Conservation (phyloP, 2,329 filamentous ascomycete species). For the Aplosporella prunicola region DNA sequence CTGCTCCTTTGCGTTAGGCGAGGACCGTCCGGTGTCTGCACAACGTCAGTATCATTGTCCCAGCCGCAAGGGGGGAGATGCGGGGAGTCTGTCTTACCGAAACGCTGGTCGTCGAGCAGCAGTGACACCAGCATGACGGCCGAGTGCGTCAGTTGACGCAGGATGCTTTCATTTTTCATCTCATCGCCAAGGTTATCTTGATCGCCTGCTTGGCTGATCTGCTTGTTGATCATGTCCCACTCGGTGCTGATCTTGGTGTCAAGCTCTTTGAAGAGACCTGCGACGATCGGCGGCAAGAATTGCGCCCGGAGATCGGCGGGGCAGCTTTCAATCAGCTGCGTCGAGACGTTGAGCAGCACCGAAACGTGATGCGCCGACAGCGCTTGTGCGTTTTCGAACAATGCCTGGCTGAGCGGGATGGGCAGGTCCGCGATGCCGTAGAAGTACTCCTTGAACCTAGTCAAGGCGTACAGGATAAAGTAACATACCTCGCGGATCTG, state of each 20-base stretch:
- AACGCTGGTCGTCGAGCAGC: conserved; percentile 65
- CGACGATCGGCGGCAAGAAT: conserved; percentile 77
- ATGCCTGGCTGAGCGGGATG: conserved; percentile 67
- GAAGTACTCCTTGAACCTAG: conserved; percentile 74
- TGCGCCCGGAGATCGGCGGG: conserved; percentile 65
- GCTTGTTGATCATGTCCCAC: conserved; percentile 62
- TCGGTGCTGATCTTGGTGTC: conserved; percentile 79
- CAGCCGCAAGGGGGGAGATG: no score
- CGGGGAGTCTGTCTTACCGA: no score
- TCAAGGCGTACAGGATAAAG: conserved; percentile 89
- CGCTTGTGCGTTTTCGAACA: conserved; percentile 73
- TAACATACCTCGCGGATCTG: conserved; percentile 91
- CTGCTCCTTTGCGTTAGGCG: conserved; percentile 39
- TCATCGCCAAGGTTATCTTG: conserved; percentile 77
- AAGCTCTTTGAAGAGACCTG: conserved; percentile 74
- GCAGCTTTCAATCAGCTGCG: conserved; percentile 86
- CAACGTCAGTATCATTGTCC: no score
- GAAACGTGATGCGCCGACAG: conserved; percentile 90
- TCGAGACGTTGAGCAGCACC: conserved; percentile 79
- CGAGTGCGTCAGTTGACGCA: conserved; percentile 85
- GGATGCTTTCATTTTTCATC: conserved; percentile 95
- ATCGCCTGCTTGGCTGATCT: conserved; percentile 53
- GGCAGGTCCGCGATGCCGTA: conserved; percentile 84
- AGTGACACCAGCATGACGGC: conserved; percentile 87
- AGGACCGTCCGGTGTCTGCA: no score